These are phyloP conservation scores for Elongisporangium prolatum DNA, from an alignment of 352 stramenopile genomes.

Conservation along the genomic window DNA sequence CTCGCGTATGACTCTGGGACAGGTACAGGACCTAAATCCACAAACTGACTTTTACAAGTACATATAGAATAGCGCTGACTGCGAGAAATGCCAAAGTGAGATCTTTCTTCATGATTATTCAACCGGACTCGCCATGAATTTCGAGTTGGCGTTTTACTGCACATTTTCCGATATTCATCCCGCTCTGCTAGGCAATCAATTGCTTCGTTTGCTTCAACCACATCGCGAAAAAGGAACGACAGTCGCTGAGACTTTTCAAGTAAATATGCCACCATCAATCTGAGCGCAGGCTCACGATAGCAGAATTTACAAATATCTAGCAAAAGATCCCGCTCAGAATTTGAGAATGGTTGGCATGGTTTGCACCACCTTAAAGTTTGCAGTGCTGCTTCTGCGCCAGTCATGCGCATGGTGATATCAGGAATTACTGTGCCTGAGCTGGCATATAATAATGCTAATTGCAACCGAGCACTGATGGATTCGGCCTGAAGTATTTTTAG, in stretches of 20 bases:
- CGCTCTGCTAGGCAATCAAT: slow-evolving; percentile 10
- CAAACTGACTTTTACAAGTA: neutral
- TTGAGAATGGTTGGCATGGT: slow-evolving; percentile 25
- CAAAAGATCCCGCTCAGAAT: slow-evolving; percentile 16
- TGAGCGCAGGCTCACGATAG: slow-evolving; percentile 34
- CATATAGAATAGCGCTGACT: neutral
- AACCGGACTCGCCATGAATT: neutral
- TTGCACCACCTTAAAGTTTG: slow-evolving; percentile 35
- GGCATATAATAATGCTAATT: slow-evolving; percentile 33
- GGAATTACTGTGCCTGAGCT: slow-evolving; percentile 22
- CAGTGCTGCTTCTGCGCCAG: slow-evolving; percentile 37
- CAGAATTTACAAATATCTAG: slow-evolving; percentile 19
- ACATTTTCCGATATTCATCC: slow-evolving; percentile 11
- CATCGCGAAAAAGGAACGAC: slow-evolving; percentile 17
- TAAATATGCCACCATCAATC: slow-evolving; percentile 24
- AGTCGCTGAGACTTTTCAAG: slow-evolving; percentile 19
- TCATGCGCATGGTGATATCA: slow-evolving; percentile 32
- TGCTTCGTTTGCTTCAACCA: neutral
- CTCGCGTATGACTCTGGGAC: slow-evolving; percentile 12
- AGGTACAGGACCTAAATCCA: slow-evolving; percentile 6
- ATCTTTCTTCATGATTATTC: neutral
- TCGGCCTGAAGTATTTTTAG: slow-evolving; percentile 25
- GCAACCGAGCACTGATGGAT: slow-evolving; percentile 27
- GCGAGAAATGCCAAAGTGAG: neutral
- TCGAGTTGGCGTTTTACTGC: neutral